Conservation (phyloP, 2,329 filamentous ascomycete genomes). For the Zymoseptoria ardabiliae region DNA sequence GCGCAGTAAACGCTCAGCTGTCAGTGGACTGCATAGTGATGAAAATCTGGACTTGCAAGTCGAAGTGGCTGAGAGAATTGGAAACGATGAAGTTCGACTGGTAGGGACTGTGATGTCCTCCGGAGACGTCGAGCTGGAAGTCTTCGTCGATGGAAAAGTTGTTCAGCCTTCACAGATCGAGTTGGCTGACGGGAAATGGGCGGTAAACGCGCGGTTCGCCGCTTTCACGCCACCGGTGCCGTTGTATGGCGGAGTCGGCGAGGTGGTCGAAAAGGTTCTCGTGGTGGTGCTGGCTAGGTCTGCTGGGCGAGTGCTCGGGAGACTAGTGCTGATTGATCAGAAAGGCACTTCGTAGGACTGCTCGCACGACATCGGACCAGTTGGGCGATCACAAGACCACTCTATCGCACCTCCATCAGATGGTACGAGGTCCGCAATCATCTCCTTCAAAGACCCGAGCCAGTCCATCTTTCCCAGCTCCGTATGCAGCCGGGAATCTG, state of each 20-base stretch:
- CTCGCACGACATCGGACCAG: no score
- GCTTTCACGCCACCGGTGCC: conserved; percentile 18
- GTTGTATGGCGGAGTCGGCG: conserved; percentile 23
- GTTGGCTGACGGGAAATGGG: conserved; percentile 7
- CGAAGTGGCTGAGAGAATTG: background rate
- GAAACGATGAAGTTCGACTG: background rate
- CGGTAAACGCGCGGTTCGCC: conserved; percentile 8
- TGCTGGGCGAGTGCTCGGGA: conserved; percentile 5
- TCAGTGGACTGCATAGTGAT: background rate
- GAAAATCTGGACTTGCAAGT: background rate
- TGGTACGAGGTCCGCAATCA: no score
- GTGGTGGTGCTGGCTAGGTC: conserved; percentile 12
- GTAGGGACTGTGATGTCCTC: background rate
- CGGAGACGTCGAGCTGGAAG: conserved; percentile 1
- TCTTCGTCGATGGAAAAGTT: conserved; percentile 5
- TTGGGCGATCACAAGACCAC: no score
- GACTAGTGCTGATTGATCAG: conserved; percentile 11
- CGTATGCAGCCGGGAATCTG: no score
- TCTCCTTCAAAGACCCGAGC: no score
- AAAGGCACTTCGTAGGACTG: no score
- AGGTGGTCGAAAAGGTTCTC: conserved; percentile 20
- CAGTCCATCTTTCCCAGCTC: no score
- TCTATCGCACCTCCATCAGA: no score
- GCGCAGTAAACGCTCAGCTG: conserved; percentile 1
- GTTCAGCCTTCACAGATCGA: background rate